A percentile compares a stretch with the other conserved stretches of the same genome.
Conservation (phyloP, 805 yeast species). For the Candida quercuum region DNA sequence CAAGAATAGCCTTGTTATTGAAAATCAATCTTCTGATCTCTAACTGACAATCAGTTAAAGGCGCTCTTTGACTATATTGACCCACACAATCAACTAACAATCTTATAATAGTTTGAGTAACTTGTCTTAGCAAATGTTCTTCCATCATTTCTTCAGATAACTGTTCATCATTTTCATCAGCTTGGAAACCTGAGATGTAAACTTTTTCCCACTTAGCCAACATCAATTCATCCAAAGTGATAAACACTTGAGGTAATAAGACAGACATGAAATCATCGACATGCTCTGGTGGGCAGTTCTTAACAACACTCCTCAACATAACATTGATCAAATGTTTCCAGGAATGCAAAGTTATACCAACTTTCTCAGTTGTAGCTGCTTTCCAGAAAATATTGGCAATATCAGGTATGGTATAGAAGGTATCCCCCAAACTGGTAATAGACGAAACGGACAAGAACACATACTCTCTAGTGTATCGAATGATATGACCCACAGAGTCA, state of each 20-base stretch:
- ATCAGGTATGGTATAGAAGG: constrained; percentile 80
- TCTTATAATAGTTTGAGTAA: constrained; percentile 87
- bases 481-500: constrained; percentile 93
- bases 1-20: constrained; percentile 59
- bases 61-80: constrained; percentile 47
- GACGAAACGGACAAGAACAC: constrained; percentile 88
- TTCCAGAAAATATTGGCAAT: constrained; percentile 74
- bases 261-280: constrained; percentile 67
- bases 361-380: constrained; percentile 65
- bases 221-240: constrained; percentile 68
- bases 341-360: constrained; percentile 89
- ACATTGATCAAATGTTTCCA: constrained; percentile 96
- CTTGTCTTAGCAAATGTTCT: constrained; percentile 87
- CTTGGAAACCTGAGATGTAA: constrained; percentile 35
- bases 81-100: constrained; percentile 84
- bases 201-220: constrained; percentile 73
- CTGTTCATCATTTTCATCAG: constrained; percentile 59
- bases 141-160: constrained; percentile 98
- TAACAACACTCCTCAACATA: constrained; percentile 78
- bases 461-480: constrained; percentile 93
- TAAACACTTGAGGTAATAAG: constrained; percentile 71
- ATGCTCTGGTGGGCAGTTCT: constrained; percentile 76
- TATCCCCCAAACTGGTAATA: constrained; percentile 82
- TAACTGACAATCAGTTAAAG: constrained; percentile 51
- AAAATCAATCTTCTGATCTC: constrained; percentile 65